A percentile compares a stretch with the other conserved stretches of the same genome.
Evolutionary conservation across 2,329 filamentous ascomycete species (phyloP).

Genomic region (Talaromyces sp.): DNA sequence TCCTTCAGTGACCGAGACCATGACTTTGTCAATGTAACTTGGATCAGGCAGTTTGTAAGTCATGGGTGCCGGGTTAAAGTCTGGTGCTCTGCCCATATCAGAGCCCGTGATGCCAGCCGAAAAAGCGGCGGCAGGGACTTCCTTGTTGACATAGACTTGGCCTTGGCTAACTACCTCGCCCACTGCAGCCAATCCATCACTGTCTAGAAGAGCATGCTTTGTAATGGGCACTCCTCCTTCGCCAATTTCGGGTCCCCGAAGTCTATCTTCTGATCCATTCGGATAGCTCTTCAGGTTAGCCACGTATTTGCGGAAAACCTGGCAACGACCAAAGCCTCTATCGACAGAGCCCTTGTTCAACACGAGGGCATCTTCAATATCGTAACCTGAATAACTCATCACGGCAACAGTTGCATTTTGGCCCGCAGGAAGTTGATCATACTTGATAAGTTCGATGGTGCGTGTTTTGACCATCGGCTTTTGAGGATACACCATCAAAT

Average conservation of each 20-base stretch:
- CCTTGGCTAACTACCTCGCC: conserved; percentile 74
- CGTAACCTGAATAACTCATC: conserved; percentile 99
- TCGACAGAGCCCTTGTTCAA: conserved; percentile 95
- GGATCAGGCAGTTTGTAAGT: conserved; percentile 81
- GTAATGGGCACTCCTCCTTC: conserved; percentile 60
- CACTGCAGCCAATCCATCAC: conserved; percentile 85
- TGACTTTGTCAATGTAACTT: conserved; percentile 92
- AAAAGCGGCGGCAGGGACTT: conserved; percentile 73
- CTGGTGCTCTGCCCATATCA: conserved; percentile 54
- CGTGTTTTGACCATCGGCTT: conserved; percentile 96
- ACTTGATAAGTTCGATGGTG: conserved; percentile 93
- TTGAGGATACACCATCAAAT: conserved; percentile 96
- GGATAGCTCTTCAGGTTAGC: conserved; percentile 84
- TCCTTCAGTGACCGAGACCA: conserved; percentile 84
- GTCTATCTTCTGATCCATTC: conserved; percentile 65
- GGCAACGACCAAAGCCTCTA: conserved; percentile 90
- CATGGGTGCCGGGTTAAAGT: conserved; percentile 42
- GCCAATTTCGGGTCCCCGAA: conserved; percentile 59
- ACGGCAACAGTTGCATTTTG: conserved; percentile 97
- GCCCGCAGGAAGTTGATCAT: conserved; percentile 93
- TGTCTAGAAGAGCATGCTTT: conserved; percentile 71
- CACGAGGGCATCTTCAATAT: conserved; percentile 97
- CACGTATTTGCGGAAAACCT: conserved; percentile 94
- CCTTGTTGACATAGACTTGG: conserved; percentile 88
- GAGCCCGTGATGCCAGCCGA: conserved; percentile 61